phyloP scores from a whole-genome alignment of 1,284 basidiomycete species.

The Acaromyces ingoldii region DNA sequence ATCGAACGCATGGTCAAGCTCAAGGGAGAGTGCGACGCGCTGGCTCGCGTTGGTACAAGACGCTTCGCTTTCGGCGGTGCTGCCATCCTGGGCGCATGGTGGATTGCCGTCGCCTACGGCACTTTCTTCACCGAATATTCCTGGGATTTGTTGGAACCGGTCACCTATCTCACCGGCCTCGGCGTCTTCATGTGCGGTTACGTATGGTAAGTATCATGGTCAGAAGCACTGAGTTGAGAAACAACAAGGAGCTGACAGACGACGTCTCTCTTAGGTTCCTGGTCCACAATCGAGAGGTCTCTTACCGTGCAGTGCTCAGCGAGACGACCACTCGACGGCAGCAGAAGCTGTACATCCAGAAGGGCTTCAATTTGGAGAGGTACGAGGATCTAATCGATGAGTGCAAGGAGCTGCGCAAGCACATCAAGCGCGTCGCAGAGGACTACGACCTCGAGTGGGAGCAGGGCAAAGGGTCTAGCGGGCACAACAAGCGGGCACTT shows the following conservation, averaged over 20 bases:
- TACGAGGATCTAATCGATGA: constrained; percentile 40
- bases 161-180: constrained; percentile 38
- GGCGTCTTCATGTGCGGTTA: constrained; percentile 39
- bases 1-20: constrained; percentile 33
- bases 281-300: constrained; percentile 38
- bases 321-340: constrained; percentile 39
- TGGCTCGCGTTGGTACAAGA: constrained; percentile 30
- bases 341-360: constrained; percentile 34
- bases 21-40: constrained; percentile 36
- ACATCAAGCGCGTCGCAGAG: constrained; percentile 37
- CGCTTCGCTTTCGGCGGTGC: constrained; percentile 35
- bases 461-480: constrained; percentile 18
- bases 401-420: constrained; percentile 32
- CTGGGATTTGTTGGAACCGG: constrained; percentile 37
- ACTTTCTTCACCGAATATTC: constrained; percentile 37
- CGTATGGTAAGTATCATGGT: constrained; percentile 11
- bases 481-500: constrained; percentile 29
- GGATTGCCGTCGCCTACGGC: constrained; percentile 30
- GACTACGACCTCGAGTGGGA: constrained; percentile 46
- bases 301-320: constrained; percentile 38
- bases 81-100: constrained; percentile 30
- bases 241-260: no score
- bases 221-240: no score
- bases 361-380: constrained; percentile 36
- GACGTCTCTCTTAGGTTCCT: no score